Evolutionary conservation across 345 rosid genomes (phyloP), one percentile per base, ranked within the genome.

Genomic region (Eutrema heterophyllum): DNA sequence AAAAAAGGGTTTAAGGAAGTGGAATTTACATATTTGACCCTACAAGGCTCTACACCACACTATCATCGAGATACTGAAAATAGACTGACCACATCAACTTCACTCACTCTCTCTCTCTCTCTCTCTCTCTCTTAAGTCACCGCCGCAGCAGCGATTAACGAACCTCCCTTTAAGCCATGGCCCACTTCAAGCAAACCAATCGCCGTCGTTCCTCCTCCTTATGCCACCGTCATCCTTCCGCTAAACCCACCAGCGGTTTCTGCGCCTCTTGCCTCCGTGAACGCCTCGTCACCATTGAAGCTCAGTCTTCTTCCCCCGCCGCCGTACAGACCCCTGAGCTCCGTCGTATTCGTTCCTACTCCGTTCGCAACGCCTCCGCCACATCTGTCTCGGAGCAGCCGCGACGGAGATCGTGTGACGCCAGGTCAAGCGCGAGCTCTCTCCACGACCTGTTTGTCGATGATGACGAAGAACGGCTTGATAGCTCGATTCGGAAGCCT

Each of bases 181-280:
- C 81, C 60, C 80, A 76, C 75, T 4, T 63, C 49, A 78, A 67
- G 30, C 79, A 63, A 51, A 39, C 69, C n/a, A 71, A n/a, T 36
- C 76, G 72, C 55, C 80, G 70, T 77, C 89, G 77, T 64, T 81
- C 86, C 5, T 74, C 44, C 65, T 69, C 84, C 70, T 27, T 78
- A 2, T 89, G 92, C 83, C 84, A 80, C 80, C 92, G 86, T 72
- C 94, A 84, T 78, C 89, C 86, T 26, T 15, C 90, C 46, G 48
- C 77, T 54, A 75, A 76, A 32, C 82, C 94, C 51, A 61, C 86
- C 65, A 79, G 81, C 44, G 91, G 88, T 40, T 83, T 85, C 70
- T 91, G 97, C 69, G 84, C 95, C 36, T 67, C 86, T 51, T 91
- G 96, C 59, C 97, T 89, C 81, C 77, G 87, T n/a, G 93, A 91